Percentiles rank a stretch among this genome's conserved stretches.
Conservation (phyloP, 768 basidiomycete species). For the Boletus huronensis region DNA sequence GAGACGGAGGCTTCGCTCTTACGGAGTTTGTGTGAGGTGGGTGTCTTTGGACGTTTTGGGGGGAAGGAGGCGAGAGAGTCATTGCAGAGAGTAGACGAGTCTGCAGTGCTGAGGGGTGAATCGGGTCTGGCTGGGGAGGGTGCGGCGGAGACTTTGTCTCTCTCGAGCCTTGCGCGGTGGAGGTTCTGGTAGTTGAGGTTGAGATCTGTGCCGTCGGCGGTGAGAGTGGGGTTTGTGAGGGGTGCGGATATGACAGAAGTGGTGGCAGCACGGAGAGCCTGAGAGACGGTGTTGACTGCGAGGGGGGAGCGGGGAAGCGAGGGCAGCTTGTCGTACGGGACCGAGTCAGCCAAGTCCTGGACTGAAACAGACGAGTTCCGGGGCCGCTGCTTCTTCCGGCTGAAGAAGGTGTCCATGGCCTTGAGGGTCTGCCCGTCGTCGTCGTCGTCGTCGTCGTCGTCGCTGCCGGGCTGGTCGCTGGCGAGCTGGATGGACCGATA, state of each 20-base stretch:
- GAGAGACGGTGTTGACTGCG: conserved; percentile 51
- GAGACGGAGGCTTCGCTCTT: conserved; percentile 57
- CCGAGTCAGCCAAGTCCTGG: conserved; percentile 63
- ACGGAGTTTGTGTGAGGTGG: conserved; percentile 34
- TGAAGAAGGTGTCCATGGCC: conserved; percentile 65
- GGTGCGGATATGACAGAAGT: conserved; percentile 65
- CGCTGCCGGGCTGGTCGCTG: conserved; percentile 7
- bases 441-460: too few relatives aligned
- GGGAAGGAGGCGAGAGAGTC: conserved; percentile 43
- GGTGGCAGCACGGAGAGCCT: conserved; percentile 45
- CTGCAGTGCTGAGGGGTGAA: conserved; percentile 53
- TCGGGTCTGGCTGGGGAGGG: conserved; percentile 37
- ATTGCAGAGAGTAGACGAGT: conserved; percentile 58
- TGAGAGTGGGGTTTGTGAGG: conserved; percentile 78
- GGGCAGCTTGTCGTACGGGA: conserved; percentile 69
- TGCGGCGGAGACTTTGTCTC: conserved; percentile 43
- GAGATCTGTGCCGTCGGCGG: conserved; percentile 65
- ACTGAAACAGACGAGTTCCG: conserved; percentile 60
- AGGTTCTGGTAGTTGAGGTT: conserved; percentile 59
- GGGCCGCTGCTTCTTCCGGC: conserved; percentile 54
- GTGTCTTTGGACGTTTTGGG: conserved; percentile 34
- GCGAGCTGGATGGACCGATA: not conserved
- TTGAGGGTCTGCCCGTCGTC: conserved; percentile 11
- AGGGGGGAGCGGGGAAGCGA: conserved; percentile 55
- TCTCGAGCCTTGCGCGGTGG: conserved; percentile 48